Base-by-base conservation (phyloP, 1,139 yeast species). In the Zygotorulaspora mrakii region DNA sequence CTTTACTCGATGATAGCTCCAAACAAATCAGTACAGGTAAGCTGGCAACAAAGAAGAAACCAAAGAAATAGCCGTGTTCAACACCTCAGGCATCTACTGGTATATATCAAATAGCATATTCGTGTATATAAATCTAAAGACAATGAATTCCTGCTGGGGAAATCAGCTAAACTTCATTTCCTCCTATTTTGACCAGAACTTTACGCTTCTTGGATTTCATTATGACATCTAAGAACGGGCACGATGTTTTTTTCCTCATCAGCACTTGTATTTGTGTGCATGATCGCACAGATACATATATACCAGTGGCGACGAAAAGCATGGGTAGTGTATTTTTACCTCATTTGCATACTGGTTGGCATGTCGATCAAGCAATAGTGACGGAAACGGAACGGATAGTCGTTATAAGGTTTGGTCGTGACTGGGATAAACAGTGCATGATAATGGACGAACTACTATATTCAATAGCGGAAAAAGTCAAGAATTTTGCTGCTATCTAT, bases 311-410 rank as follows among this genome's bases (percentile, higher is more conserved):
- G n/a, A n/a, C n/a, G n/a, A n/a, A n/a, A n/a, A 10, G 27, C 11
- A 86, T 86, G 95, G 94, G 94, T 8, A 82, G 94, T 47, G 82
- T 86, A 5, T 85, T 89, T 56, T 70, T 89, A 39, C 95, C 96
- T 8, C 95, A 89, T 62, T 68, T 91, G 48, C 79, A 74, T 22
- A 77, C 94, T 0, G 98, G 96, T n/a, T 81, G 88, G 72, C 98
- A 91, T 60, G 98, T 91, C 18, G 99, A 94, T 65, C 97, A 91
- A 59, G 96, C 98, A 5, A 91, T 91, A 20, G 67, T 74, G 12
- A 67, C 76, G 1, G 98, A 91, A 56, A 94, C 85, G 47, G 96
- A 87, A 39, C 68, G 96, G 45, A 66, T 91, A 9, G 97, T 91
- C 16, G 82, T 89, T 10, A 75, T 91, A 20, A 72, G 98, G 29